phyloP scores from a whole-genome alignment of 2,329 filamentous ascomycete species.

The Stenocarpella maydis region DNA sequence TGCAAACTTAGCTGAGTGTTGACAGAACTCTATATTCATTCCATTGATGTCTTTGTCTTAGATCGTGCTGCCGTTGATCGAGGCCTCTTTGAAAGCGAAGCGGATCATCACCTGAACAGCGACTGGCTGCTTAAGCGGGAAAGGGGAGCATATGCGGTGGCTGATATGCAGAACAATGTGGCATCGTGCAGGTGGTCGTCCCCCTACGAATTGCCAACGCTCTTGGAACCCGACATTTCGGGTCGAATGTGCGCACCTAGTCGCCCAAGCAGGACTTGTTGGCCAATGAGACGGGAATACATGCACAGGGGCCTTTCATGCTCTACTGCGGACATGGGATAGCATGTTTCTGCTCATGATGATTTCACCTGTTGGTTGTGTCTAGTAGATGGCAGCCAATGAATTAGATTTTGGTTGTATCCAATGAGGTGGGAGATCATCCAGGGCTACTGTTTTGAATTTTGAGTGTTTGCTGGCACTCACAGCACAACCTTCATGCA shows the following conservation, averaged over 20 bases:
- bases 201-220: conserved; percentile 7
- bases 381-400: conserved; percentile 20
- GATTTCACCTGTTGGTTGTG: conserved; percentile 27
- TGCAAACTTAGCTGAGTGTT: neutral
- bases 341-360: neutral
- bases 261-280: neutral
- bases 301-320: neutral
- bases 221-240: conserved; percentile 19
- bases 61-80: neutral
- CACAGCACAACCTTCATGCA: neutral
- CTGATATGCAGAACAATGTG: neutral
- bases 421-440: neutral
- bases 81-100: neutral
- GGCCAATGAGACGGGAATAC: conserved; percentile 4
- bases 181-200: neutral
- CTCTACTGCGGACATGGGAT: conserved; percentile 2
- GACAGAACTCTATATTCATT: neutral
- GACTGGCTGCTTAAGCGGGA: conserved; percentile 24
- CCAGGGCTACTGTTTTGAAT: neutral
- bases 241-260: conserved; percentile 11
- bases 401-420: conserved; percentile 8
- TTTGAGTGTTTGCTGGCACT: neutral
- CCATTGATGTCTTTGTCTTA: neutral
- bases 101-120: neutral
- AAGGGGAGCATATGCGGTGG: neutral